Evolutionary conservation across 257 asterid species (phyloP), one percentile per base, ranked within the genome.

Genomic region (Thymus quinquecostatus): DNA sequence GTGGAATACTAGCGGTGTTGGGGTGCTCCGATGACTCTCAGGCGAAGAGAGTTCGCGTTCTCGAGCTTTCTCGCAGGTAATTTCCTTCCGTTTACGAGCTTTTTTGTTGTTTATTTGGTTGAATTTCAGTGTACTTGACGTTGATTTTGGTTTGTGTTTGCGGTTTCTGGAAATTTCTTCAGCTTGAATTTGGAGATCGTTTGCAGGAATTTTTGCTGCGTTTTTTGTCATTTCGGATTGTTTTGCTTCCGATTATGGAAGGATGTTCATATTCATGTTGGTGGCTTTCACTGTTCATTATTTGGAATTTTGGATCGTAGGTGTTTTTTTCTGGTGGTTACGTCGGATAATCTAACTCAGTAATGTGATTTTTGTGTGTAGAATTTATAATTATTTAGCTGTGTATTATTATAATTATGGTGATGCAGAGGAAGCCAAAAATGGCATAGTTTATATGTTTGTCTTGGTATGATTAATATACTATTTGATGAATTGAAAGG

Each of bases 41-140:
- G 81, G 91, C 96, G 60, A 94, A 94, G 71, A 84, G 98, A 79
- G 85, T 91, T 75, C 96, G 97, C 70, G 98, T 94, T 27, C 98
- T 94, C 78, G 97, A 94, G 95, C 98, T 94, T 67, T 94, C 98
- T 54, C 97, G 97, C 87, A 86, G 98, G 97, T 71, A 81, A 82
- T 56, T 71, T 66, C 69, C 69, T 54, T 27, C 59, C 1, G 3
- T 27, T 29, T 34, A 1, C 29, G 12, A 11, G 12, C 2, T n/a
- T 48, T 38, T 0, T 13, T 29, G 48, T 10, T 30, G 0, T 32
- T 32, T 13, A 34, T 60, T 27, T 43, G 36, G 27, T 28, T 44
- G 27, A 2, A 40, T 14, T 62, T 21, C 6, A 7, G 48, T 43
- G 3, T 36, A 36, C 5, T 36, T 43, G 48, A 28, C 54, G 55